Conservation (phyloP, 306 rosid species). For the Lotus japonicus region DNA sequence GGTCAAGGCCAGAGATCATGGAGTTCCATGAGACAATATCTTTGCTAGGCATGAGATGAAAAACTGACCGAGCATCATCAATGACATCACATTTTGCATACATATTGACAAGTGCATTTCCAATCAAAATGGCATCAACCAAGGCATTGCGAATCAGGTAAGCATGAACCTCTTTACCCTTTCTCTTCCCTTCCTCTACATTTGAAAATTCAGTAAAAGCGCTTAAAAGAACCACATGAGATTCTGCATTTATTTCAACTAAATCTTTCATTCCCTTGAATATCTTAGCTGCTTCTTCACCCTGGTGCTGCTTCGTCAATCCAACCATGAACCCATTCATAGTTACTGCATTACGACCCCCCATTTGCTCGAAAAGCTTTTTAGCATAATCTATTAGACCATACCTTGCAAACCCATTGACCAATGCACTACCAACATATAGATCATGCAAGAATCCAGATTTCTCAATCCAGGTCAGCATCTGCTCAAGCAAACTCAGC, state of each 20-base stretch:
- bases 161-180: constrained; percentile 76
- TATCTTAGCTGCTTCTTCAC: constrained; percentile 71
- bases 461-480: constrained; percentile 53
- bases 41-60: constrained; percentile 45
- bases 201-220: constrained; percentile 55
- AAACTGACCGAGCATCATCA: constrained; percentile 53
- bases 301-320: constrained; percentile 65
- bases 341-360: constrained; percentile 63
- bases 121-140: constrained; percentile 36
- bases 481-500: constrained; percentile 54
- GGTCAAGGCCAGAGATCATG: constrained; percentile 80
- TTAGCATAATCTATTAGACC: constrained; percentile 53
- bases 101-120: constrained; percentile 81
- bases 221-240: constrained; percentile 66
- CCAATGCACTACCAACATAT: constrained; percentile 85
- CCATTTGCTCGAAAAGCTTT: constrained; percentile 59
- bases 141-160: constrained; percentile 39
- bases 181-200: constrained; percentile 57
- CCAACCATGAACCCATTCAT: constrained; percentile 91
- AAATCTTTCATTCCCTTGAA: constrained; percentile 57
- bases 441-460: constrained; percentile 56
- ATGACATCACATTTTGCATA: constrained; percentile 68
- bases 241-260: constrained; percentile 52
- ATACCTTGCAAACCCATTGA: constrained; percentile 67
- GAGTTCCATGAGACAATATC: constrained; percentile 82